Percentiles rank a stretch among this genome's conserved stretches.
phyloP scores from a whole-genome alignment of 2,329 filamentous ascomycete species.

The Ustulina deusta region DNA sequence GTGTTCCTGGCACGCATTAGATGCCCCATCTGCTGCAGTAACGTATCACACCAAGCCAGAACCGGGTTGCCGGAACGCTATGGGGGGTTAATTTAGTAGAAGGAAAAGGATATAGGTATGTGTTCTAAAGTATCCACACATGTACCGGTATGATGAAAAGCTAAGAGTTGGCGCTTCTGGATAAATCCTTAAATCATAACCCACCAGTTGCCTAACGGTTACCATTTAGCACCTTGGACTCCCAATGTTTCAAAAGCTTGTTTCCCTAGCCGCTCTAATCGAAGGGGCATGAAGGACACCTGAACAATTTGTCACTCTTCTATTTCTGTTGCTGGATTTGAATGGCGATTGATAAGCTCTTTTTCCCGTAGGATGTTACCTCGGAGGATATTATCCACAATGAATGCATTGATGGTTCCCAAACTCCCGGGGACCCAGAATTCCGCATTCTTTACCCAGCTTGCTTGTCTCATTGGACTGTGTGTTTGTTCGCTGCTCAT shows the following conservation, averaged over 20 bases:
- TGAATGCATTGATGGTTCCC: background rate
- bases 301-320: too few species aligned
- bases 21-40: constrained; percentile 5
- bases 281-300: background rate
- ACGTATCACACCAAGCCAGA: constrained; percentile 18
- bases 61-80: constrained; percentile 17
- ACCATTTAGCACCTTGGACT: background rate
- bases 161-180: background rate
- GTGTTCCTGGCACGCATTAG: constrained; percentile 16
- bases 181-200: background rate
- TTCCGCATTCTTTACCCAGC: background rate
- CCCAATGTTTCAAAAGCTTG: background rate
- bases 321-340: too few species aligned
- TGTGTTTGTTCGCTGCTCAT: background rate
- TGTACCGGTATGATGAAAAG: background rate
- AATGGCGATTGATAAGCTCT: too few species aligned
- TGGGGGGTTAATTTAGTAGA: background rate
- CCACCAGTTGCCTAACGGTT: background rate
- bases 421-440: background rate
- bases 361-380: too few species aligned
- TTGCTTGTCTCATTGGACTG: background rate
- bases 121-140: background rate
- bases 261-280: background rate
- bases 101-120: background rate
- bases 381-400: background rate